phyloP scores from a whole-genome alignment of 2,329 filamentous ascomycete species.

The Neoascochyta sp. region DNA sequence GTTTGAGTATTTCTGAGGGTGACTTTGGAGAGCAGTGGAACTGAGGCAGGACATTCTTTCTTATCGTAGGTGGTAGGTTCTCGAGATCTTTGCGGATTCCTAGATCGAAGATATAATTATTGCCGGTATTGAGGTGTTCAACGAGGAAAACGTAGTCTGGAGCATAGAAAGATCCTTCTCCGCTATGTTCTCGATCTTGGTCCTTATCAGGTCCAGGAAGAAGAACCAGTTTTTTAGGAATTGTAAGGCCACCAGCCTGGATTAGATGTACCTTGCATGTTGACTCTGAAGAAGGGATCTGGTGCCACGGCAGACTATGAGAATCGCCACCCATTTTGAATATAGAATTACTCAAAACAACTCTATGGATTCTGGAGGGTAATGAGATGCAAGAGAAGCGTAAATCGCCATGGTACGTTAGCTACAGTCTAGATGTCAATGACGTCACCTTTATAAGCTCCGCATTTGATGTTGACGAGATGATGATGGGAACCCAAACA shows the following conservation, averaged over 20 bases:
- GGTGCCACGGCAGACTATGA: slow-evolving; percentile 24
- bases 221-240: slow-evolving; percentile 47
- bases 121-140: slow-evolving; percentile 24
- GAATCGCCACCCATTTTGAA: too few relatives aligned
- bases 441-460: too few relatives aligned
- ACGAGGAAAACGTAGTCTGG: slow-evolving; percentile 35
- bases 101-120: slow-evolving; percentile 52
- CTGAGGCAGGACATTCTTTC: slow-evolving; percentile 41
- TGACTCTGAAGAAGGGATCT: slow-evolving; percentile 19
- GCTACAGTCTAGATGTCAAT: too few relatives aligned
- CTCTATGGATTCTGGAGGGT: too few relatives aligned
- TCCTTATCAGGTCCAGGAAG: slow-evolving; percentile 42
- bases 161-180: slow-evolving; percentile 21
- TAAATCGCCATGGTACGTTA: too few relatives aligned
- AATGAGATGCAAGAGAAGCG: too few relatives aligned
- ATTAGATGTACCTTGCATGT: slow-evolving; percentile 33
- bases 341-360: too few relatives aligned
- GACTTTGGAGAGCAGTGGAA: slow-evolving; percentile 35
- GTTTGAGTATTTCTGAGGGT: slow-evolving; percentile 25
- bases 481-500: too few relatives aligned
- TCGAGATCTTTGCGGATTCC: slow-evolving; percentile 49
- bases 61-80: slow-evolving; percentile 39
- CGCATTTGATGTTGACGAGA: too few relatives aligned
- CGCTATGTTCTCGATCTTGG: slow-evolving; percentile 28
- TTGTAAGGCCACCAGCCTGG: slow-evolving; percentile 42